These are phyloP conservation scores for Alternaria atra DNA, from an alignment of 2,329 filamentous ascomycete genomes.

Conservation along the genomic window DNA sequence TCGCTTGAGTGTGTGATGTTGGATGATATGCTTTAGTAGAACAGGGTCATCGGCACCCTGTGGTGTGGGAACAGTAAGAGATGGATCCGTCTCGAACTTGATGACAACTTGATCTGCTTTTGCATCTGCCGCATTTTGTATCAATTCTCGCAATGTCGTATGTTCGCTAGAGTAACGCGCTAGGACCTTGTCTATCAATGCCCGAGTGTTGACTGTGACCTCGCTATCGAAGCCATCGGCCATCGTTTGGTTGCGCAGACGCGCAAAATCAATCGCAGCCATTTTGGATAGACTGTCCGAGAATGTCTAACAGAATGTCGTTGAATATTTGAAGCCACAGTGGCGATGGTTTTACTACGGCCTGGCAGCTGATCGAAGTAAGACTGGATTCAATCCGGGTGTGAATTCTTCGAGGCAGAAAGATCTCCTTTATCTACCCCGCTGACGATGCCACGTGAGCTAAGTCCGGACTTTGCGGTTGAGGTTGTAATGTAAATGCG, in stretches of 20 bases:
- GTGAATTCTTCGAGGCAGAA: background rate
- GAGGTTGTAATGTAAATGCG: background rate
- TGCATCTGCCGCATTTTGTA: constrained; percentile 98
- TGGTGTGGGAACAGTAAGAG: constrained; percentile 76
- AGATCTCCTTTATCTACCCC: background rate
- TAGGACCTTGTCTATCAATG: constrained; percentile 96
- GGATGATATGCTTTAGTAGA: constrained; percentile 81
- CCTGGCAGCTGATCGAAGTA: background rate
- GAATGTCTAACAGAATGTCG: background rate
- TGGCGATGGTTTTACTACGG: constrained; percentile 3
- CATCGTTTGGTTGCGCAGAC: constrained; percentile 86
- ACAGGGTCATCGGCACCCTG: constrained; percentile 72
- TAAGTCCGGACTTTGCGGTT: background rate
- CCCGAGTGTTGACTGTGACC: constrained; percentile 96
- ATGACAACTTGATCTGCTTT: constrained; percentile 89
- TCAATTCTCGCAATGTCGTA: constrained; percentile 85
- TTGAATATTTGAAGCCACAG: background rate
- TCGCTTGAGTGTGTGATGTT: constrained; percentile 84
- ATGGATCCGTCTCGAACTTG: constrained; percentile 90
- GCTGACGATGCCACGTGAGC: background rate
- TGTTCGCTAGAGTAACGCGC: constrained; percentile 97
- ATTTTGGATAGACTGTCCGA: constrained; percentile 25
- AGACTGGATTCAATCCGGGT: background rate
- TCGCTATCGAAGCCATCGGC: constrained; percentile 93
- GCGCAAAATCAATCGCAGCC: constrained; percentile 63